phyloP scores from a whole-genome alignment of 2,329 filamentous ascomycete species.

The Orbilia javanica region DNA sequence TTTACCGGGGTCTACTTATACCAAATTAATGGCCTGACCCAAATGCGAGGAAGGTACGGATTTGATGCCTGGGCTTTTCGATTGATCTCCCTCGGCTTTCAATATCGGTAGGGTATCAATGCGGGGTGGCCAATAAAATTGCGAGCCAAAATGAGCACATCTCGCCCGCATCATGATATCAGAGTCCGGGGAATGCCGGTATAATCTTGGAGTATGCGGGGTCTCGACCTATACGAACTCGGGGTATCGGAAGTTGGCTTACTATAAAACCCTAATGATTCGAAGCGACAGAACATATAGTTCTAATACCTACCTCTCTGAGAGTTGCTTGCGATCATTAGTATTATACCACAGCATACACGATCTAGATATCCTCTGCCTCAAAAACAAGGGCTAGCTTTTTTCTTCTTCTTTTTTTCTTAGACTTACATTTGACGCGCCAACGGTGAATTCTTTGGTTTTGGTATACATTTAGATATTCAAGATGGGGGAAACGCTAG shows the following conservation, averaged over 20 bases:
- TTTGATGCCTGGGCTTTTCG: background rate
- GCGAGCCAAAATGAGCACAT: background rate
- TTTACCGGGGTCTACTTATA: constrained; percentile 10
- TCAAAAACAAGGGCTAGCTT: too few species aligned
- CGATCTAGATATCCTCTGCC: background rate
- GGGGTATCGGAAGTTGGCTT: constrained; percentile 25
- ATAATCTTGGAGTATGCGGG: constrained; percentile 29
- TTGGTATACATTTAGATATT: background rate
- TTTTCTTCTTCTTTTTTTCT: too few species aligned
- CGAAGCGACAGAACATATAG: background rate
- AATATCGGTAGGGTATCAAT: constrained; percentile 24
- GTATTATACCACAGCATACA: background rate
- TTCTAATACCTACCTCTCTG: constrained; percentile 10
- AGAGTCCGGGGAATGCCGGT: constrained; percentile 20
- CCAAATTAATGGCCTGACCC: constrained; percentile 7
- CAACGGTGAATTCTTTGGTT: background rate
- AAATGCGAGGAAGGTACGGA: constrained; percentile 2
- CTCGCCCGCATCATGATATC: background rate
- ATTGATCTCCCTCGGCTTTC: constrained; percentile 4
- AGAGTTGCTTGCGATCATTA: background rate
- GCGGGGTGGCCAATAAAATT: constrained; percentile 16
- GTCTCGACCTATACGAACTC: constrained; percentile 1
- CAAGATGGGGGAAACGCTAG: constrained; percentile 44
- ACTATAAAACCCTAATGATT: constrained; percentile 17
- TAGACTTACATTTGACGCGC: background rate